Evolutionary conservation across 306 rosid species (phyloP).

Genomic region (Prunus davidiana): DNA sequence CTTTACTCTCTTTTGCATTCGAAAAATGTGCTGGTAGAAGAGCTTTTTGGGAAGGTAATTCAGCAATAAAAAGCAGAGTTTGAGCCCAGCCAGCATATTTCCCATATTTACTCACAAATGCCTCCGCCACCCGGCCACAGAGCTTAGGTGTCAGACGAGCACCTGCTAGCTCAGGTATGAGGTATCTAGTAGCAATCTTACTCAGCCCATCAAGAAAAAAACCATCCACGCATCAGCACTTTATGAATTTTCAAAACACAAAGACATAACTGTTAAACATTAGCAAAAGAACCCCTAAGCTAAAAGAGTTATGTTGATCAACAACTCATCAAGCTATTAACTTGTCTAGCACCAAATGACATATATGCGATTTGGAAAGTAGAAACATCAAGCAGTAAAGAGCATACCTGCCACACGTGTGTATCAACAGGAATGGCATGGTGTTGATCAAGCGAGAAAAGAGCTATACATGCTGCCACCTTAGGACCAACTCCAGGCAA

Average conservation of each 20-base stretch:
- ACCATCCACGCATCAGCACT: slow-evolving; percentile 18
- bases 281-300: background rate
- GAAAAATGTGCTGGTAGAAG: slow-evolving; percentile 50
- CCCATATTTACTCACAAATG: slow-evolving; percentile 78
- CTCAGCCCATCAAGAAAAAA: slow-evolving; percentile 27
- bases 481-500: slow-evolving; percentile 96
- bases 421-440: slow-evolving; percentile 95
- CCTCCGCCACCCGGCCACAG: slow-evolving; percentile 73
- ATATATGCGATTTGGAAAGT: background rate
- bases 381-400: background rate
- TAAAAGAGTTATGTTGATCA: background rate
- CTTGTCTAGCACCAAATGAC: background rate
- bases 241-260: background rate
- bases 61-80: slow-evolving; percentile 83
- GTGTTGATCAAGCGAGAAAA: slow-evolving; percentile 94
- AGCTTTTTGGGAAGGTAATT: slow-evolving; percentile 77
- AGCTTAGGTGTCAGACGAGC: slow-evolving; percentile 75
- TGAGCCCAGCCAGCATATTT: slow-evolving; percentile 99
- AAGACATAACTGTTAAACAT: background rate
- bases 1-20: slow-evolving; percentile 33
- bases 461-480: slow-evolving; percentile 96
- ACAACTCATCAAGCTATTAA: background rate
- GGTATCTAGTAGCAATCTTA: slow-evolving; percentile 82
- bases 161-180: slow-evolving; percentile 95
- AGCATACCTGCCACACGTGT: slow-evolving; percentile 84